Evolutionary conservation across 1,139 yeast genomes (phyloP), one percentile per base, ranked within the genome.

Genomic region (Lizanozyma gosingica): DNA sequence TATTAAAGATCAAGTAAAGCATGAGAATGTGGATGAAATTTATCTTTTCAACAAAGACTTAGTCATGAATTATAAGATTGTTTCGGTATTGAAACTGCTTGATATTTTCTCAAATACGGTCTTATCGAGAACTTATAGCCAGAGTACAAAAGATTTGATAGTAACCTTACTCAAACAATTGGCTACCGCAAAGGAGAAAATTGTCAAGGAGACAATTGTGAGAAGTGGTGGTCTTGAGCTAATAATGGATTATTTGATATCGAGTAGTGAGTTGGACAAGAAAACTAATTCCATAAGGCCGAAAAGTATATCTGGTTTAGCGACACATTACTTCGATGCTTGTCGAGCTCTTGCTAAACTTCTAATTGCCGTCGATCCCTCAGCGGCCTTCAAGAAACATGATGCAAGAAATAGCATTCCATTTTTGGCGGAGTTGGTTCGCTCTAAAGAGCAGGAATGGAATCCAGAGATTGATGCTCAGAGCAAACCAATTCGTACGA

Each of bases 181-280:
- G 18, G 29, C 29, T 6, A 22, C 29, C 9, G 29, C 29, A 22
- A 67, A 58, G 38, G 51, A 48, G 3, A 57, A 54, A 41, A 35
- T 36, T 1, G 54, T 56, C 2, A 57, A 60, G 29, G 57, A 54
- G 33, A 67, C 61, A 32, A 49, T 68, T 15, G 67, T 64, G 15
- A 56, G 59, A 35, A 72, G 68, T 46, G 75, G 75, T 0, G 63
- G 61, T 0, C 47, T 67, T 33, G 60, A 55, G 32, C 43, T 63
- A 1, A 42, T 60, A 1, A 41, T 69, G 14, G 59, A 60, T 37
- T 68, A 54, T 38, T 51, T 69, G 27, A 47, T 63, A 16, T 56
- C 51, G 38, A 47, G 45, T 35, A 63, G 67, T 48, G 29, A 22
- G 11, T 22, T 22, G 6, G 29, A 22, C 11, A 22, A 22, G 29